Evolutionary conservation across 768 basidiomycete species (phyloP).

Genomic region (Grammothele lineata): DNA sequence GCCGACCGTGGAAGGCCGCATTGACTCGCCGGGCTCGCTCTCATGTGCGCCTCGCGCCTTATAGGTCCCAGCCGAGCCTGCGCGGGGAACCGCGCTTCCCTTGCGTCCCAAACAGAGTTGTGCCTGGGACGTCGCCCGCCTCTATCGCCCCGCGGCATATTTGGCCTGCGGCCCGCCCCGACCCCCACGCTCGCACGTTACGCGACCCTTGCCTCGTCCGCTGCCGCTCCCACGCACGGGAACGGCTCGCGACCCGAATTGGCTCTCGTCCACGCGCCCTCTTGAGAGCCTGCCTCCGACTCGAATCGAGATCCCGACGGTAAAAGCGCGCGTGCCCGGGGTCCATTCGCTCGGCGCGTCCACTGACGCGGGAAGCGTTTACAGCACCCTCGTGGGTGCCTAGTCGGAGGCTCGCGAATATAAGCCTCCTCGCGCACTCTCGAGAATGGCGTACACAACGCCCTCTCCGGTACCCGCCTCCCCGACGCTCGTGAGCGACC

Average conservation of each 20-base stretch:
- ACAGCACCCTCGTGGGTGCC: constrained; percentile 24
- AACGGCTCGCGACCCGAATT: constrained; percentile 21
- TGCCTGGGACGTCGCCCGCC: constrained; percentile 10
- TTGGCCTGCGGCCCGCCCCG: constrained; percentile 9
- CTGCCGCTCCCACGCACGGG: constrained; percentile 19
- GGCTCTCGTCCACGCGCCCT: constrained; percentile 22
- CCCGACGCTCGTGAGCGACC: no score
- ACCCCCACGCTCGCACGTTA: constrained; percentile 18
- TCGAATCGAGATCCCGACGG: constrained; percentile 14
- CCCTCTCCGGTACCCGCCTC: constrained; percentile 4
- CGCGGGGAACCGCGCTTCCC: constrained; percentile 18
- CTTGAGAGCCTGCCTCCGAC: constrained; percentile 14
- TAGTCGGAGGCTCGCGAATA: constrained; percentile 11
- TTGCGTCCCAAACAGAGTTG: constrained; percentile 22
- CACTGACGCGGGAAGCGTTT: constrained; percentile 16
- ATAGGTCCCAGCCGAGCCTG: constrained; percentile 14
- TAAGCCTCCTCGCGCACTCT: constrained; percentile 17
- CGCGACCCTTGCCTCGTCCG: constrained; percentile 15
- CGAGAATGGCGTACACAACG: constrained; percentile 8
- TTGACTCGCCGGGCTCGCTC: constrained; percentile 13
- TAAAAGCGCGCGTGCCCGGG: constrained; percentile 4
- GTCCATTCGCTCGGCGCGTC: constrained; percentile 14
- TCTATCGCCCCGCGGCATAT: constrained; percentile 10
- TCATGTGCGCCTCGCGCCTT: constrained; percentile 12
- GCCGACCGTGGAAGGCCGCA: constrained; percentile 15